A percentile compares a stretch with the other conserved stretches of the same genome.
These are phyloP conservation scores for Colletotrichum chrysophilum DNA, from an alignment of 2,329 filamentous ascomycete species.

Conservation along the genomic window DNA sequence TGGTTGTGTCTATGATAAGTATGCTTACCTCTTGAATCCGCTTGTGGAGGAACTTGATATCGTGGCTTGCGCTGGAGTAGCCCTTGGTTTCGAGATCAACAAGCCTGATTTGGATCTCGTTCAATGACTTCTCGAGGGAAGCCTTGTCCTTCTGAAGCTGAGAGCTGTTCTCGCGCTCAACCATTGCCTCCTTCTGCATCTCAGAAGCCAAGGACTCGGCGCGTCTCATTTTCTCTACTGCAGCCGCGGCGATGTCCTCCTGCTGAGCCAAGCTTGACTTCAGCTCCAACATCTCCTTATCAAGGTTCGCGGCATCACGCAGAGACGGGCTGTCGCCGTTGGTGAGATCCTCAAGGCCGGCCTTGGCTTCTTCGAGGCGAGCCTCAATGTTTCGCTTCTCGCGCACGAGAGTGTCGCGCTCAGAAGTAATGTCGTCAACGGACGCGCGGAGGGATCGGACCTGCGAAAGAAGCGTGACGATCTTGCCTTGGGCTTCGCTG, in stretches of 20 bases:
- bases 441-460: conserved; percentile 83
- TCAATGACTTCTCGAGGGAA: conserved; percentile 84
- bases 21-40: conserved; percentile 87
- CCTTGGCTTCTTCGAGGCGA: conserved; percentile 84
- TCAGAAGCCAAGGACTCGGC: conserved; percentile 87
- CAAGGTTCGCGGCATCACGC: conserved; percentile 86
- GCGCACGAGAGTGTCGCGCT: conserved; percentile 82
- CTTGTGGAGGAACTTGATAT: conserved; percentile 93
- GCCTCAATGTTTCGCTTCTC: conserved; percentile 92
- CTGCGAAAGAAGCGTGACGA: conserved; percentile 88
- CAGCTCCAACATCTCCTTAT: conserved; percentile 87
- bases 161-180: conserved; percentile 81
- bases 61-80: conserved; percentile 91
- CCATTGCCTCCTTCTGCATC: conserved; percentile 89
- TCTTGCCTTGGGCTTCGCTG: conserved; percentile 92
- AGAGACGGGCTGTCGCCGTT: conserved; percentile 86
- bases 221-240: conserved; percentile 95
- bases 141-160: conserved; percentile 91
- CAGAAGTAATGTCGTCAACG: conserved; percentile 83
- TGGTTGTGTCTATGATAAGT: background rate
- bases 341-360: conserved; percentile 85
- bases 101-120: conserved; percentile 86
- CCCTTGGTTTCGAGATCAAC: conserved; percentile 97
- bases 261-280: conserved; percentile 90
- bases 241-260: conserved; percentile 89